Evolutionary conservation across 2,329 filamentous ascomycete species (phyloP).

Genomic region (Apiospora sp.): DNA sequence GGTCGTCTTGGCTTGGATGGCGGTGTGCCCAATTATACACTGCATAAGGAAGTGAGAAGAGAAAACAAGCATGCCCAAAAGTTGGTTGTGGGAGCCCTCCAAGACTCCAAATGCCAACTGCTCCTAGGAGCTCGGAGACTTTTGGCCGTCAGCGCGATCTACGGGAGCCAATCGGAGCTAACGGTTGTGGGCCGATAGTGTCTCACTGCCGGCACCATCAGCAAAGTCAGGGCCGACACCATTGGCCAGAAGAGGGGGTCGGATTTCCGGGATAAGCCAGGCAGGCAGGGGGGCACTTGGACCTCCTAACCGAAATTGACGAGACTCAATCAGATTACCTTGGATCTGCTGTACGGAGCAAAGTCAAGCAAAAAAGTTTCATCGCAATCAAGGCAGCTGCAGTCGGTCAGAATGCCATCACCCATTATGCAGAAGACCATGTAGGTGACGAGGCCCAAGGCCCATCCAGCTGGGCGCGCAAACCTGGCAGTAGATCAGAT

Average conservation of each 20-base stretch:
- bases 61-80: neutral
- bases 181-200: neutral
- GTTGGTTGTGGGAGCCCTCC: neutral
- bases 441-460: no score
- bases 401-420: neutral
- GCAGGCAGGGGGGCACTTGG: no score
- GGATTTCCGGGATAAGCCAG: no score
- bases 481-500: conserved; percentile 15
- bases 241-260: neutral
- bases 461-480: neutral
- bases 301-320: no score
- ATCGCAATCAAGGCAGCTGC: neutral
- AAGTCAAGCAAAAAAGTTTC: no score
- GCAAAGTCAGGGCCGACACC: neutral
- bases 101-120: neutral
- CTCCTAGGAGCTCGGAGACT: neutral
- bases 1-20: neutral
- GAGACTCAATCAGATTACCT: no score
- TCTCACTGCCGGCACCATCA: neutral
- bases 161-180: conserved; percentile 5
- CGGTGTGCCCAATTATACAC: neutral
- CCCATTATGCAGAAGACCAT: no score
- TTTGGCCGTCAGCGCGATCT: neutral
- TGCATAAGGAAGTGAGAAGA: neutral
- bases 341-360: no score